Evolutionary conservation across 257 asterid genomes (phyloP).

Genomic region (Solanum gracilifrons): DNA sequence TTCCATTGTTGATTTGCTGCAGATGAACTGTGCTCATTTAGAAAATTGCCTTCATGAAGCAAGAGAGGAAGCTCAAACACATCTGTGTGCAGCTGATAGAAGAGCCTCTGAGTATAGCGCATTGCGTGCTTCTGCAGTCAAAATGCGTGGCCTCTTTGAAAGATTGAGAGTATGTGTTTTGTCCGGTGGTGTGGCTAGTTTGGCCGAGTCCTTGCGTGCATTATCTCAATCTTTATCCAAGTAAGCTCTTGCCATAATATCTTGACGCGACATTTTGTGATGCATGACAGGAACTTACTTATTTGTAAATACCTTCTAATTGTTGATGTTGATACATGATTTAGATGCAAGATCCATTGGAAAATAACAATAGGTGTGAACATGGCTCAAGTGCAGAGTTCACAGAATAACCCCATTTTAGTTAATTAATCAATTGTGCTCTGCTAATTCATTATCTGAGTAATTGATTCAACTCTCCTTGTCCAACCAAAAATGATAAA

Average conservation of each 20-base stretch:
- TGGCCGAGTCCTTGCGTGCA: conserved; percentile 55
- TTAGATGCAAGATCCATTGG: not conserved
- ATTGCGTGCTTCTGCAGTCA: conserved; percentile 86
- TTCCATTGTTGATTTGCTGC: conserved; percentile 20
- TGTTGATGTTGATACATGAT: not conserved
- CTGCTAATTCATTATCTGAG: not conserved
- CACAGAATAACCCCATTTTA: not conserved
- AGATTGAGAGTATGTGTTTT: conserved; percentile 69
- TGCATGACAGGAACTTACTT: conserved; percentile 1
- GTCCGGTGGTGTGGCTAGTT: conserved; percentile 44
- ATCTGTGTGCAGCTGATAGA: conserved; percentile 89
- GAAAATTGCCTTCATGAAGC: conserved; percentile 96
- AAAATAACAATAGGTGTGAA: not conserved
- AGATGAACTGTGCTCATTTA: conserved; percentile 95
- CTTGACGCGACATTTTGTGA: not conserved
- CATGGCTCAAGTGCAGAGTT: not conserved
- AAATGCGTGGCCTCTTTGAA: conserved; percentile 71
- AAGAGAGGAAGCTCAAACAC: conserved; percentile 92
- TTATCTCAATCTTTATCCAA: conserved; percentile 69
- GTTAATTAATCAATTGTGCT: not conserved
- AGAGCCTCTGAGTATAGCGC: conserved; percentile 80
- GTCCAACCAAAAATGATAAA: not conserved
- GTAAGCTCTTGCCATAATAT: conserved; percentile 16
- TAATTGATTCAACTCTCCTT: not conserved
- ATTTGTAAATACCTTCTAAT: not conserved